These are phyloP conservation scores for Penicillium paradoxum DNA, from an alignment of 495 filamentous ascomycete species.

Conservation along the genomic window DNA sequence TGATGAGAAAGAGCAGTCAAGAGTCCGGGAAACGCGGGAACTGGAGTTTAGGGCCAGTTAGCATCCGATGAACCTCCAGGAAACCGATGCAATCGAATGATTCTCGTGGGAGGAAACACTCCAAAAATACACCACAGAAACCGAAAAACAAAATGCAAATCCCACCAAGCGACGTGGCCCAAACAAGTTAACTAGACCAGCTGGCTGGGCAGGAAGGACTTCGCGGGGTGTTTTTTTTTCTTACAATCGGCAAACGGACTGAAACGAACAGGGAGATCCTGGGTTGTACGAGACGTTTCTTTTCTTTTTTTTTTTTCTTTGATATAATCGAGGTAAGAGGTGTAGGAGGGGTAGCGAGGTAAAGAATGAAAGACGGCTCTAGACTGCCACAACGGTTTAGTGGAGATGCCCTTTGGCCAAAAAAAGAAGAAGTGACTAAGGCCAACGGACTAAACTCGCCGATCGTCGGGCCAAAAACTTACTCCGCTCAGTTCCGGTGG, in stretches of 20 bases:
- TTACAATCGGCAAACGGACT: constrained; percentile 26
- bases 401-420: background rate
- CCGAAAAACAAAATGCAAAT: constrained; percentile 2
- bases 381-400: background rate
- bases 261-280: constrained; percentile 19
- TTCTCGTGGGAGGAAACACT: background rate
- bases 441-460: background rate
- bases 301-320: background rate
- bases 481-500: constrained; percentile 24
- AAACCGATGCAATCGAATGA: background rate
- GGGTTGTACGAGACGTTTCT: background rate
- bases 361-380: background rate
- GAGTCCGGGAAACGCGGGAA: constrained; percentile 8
- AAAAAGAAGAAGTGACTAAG: background rate
- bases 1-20: constrained; percentile 8
- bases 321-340: background rate
- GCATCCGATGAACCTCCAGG: background rate
- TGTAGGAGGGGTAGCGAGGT: background rate
- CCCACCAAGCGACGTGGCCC: constrained; percentile 13
- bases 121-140: constrained; percentile 6
- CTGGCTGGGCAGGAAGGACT: constrained; percentile 24
- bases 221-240: background rate
- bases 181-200: constrained; percentile 14
- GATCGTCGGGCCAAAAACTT: background rate
- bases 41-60: constrained; percentile 7